phyloP scores from a whole-genome alignment of 805 yeast genomes.

The Kuraishia hungarica region DNA sequence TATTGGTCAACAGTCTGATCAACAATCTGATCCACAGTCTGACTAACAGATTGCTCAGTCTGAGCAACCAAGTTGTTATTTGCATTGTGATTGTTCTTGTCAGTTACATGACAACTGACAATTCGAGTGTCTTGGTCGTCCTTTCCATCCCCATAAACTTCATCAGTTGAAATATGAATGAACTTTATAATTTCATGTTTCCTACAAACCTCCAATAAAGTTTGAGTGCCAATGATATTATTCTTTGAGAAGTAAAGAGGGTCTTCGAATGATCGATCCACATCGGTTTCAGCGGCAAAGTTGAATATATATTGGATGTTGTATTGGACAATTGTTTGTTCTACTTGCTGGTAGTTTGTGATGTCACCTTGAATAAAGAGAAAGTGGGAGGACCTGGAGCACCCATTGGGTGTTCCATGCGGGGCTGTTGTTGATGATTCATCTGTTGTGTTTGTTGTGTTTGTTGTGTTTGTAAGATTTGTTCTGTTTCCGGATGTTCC shows the following conservation, averaged over 20 bases:
- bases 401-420: too few species aligned
- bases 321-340: slow-evolving; percentile 10
- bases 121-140: too few species aligned
- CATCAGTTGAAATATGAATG: slow-evolving; percentile 49
- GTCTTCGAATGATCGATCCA: slow-evolving; percentile 38
- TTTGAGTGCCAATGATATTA: slow-evolving; percentile 39
- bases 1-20: too few species aligned
- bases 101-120: too few species aligned
- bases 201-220: slow-evolving; percentile 32
- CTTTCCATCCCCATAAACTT: slow-evolving; percentile 56
- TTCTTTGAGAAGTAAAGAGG: slow-evolving; percentile 35
- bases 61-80: too few species aligned
- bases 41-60: too few species aligned
- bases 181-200: slow-evolving; percentile 14
- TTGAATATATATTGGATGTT: slow-evolving; percentile 30
- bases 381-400: slow-evolving; percentile 6
- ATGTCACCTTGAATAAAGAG: slow-evolving; percentile 28
- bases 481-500: too few species aligned
- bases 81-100: too few species aligned
- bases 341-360: slow-evolving; percentile 15
- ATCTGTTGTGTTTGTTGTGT: too few species aligned
- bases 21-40: too few species aligned
- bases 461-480: too few species aligned
- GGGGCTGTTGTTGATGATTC: too few species aligned
- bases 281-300: slow-evolving; percentile 49